These are phyloP conservation scores for Haematococcus lacustris DNA, from an alignment of 139 green algal species.

Conservation along the genomic window DNA sequence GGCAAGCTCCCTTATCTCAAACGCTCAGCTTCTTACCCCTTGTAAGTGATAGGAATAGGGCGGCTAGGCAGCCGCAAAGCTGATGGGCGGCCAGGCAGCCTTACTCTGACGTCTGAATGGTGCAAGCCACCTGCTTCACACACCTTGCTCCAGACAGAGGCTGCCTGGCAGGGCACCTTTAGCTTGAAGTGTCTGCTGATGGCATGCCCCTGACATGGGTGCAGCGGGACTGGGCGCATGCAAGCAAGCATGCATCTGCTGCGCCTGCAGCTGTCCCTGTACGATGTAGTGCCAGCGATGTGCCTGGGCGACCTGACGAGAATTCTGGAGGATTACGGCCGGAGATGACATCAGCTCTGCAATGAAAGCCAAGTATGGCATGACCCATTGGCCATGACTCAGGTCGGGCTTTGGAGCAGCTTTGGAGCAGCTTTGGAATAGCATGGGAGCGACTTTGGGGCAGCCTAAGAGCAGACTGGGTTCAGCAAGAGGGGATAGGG, in stretches of 20 bases:
- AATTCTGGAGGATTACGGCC: constrained; percentile 24
- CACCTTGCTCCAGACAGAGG: not conserved
- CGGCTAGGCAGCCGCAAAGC: not conserved
- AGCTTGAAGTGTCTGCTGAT: not conserved
- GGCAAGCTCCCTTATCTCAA: not conserved
- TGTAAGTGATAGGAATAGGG: not conserved
- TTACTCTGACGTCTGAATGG: not conserved
- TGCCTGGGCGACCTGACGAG: constrained; percentile 25
- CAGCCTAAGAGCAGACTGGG: no score
- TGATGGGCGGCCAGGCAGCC: not conserved
- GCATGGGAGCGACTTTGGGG: no score
- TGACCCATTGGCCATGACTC: no score
- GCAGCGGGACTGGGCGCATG: no score
- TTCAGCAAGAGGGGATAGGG: no score
- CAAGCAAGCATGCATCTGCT: not conserved
- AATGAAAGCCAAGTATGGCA: no score
- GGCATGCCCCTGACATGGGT: not conserved
- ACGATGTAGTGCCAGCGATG: constrained; percentile 31
- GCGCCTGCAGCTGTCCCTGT: constrained; percentile 24
- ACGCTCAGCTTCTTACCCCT: no score
- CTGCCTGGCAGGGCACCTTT: not conserved
- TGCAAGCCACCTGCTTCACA: not conserved
- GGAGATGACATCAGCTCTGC: no score
- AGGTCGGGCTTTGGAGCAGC: no score
- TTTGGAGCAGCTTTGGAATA: no score